phyloP scores from a whole-genome alignment of 805 yeast genomes.

The Saturnispora ahearnii region DNA sequence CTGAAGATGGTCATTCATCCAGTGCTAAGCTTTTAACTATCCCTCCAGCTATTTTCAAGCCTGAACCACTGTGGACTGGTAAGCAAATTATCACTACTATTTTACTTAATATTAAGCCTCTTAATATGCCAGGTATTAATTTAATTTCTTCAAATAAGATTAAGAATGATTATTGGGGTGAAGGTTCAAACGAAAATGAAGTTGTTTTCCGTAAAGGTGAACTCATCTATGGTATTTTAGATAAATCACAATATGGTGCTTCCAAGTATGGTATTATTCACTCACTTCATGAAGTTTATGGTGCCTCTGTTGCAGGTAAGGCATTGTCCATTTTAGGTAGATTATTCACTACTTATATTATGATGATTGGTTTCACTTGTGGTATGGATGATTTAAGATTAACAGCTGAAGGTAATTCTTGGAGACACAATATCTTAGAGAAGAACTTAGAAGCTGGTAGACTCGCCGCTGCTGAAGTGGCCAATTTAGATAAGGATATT shows the following conservation, averaged over 20 bases:
- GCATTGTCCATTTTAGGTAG: constrained; percentile 89
- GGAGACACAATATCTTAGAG: constrained; percentile 78
- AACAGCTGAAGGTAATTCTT: constrained; percentile 80
- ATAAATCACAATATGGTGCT: constrained; percentile 98
- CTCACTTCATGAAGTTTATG: constrained; percentile 92
- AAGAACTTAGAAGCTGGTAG: constrained; percentile 78
- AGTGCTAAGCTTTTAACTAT: constrained; percentile 57
- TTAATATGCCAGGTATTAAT: constrained; percentile 84
- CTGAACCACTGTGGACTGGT: constrained; percentile 93
- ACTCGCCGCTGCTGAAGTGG: constrained; percentile 89
- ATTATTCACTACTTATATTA: constrained; percentile 86
- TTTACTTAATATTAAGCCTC: constrained; percentile 78
- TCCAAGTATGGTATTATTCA: constrained; percentile 95
- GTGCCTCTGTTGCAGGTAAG: constrained; percentile 83
- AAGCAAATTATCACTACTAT: constrained; percentile 94
- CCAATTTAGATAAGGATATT: constrained; percentile 57
- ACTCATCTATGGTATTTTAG: constrained; percentile 83
- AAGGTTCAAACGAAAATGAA: constrained; percentile 71
- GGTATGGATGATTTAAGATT: constrained; percentile 98
- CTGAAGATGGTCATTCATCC: constrained; percentile 95
- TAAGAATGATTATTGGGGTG: constrained; percentile 93
- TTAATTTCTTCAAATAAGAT: constrained; percentile 76
- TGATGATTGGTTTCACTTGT: constrained; percentile 91
- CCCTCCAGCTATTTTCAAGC: constrained; percentile 85
- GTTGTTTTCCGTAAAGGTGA: constrained; percentile 85